Evolutionary conservation across 352 stramenopile genomes (phyloP).

Genomic region (Globisporangium okanoganense): DNA sequence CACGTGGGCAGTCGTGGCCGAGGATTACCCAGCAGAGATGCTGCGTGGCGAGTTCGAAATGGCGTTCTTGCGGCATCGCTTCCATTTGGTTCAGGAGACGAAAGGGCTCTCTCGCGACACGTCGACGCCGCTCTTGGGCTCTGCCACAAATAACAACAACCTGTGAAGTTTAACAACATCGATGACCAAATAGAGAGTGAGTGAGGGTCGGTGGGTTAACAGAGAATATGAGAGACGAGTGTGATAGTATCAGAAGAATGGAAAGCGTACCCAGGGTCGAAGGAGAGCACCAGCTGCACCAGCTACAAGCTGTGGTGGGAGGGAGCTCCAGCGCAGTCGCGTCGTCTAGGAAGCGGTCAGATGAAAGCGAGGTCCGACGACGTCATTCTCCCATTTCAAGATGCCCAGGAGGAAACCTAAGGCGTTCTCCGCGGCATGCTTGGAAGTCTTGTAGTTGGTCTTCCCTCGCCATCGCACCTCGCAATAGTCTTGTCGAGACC

Average conservation of each 20-base stretch:
- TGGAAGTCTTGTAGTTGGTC: constrained; percentile 22
- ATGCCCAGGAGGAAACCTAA: constrained; percentile 18
- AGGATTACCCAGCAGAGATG: constrained; percentile 74
- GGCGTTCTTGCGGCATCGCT: constrained; percentile 75
- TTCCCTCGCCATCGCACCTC: constrained; percentile 19
- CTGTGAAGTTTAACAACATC: constrained; percentile 4
- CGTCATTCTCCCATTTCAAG: constrained; percentile 18
- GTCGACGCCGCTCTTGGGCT: constrained; percentile 25
- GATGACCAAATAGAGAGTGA: constrained; percentile 2
- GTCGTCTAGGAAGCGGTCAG: constrained; percentile 9
- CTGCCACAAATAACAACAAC: background rate
- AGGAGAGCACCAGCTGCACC: background rate
- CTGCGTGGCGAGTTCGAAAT: constrained; percentile 78
- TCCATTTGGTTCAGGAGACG: constrained; percentile 74
- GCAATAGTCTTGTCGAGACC: constrained; percentile 14
- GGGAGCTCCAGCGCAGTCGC: background rate
- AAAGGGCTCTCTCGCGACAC: constrained; percentile 57
- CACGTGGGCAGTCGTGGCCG: constrained; percentile 68
- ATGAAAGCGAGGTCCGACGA: constrained; percentile 18
- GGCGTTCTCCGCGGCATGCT: constrained; percentile 20
- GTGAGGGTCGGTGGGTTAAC: background rate
- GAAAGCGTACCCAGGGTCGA: background rate
- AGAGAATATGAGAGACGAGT: background rate
- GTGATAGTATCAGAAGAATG: background rate
- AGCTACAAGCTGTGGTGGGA: background rate